These are phyloP conservation scores for Xylona heveae DNA, from an alignment of 495 filamentous ascomycete genomes.

Conservation along the genomic window DNA sequence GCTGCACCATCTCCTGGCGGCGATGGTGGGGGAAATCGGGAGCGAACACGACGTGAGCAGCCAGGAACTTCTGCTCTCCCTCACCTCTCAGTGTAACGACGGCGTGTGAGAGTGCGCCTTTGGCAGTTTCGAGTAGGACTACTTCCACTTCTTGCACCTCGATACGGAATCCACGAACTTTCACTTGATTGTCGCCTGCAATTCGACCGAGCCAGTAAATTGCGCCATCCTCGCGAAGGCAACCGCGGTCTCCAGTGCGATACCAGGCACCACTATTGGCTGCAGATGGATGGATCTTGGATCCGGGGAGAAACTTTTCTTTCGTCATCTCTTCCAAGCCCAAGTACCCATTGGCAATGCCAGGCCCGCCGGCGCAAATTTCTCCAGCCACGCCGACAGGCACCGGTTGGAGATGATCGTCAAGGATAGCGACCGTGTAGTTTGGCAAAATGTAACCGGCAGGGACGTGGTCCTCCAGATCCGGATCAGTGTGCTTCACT, in stretches of 20 bases:
- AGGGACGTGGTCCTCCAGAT: slow-evolving; percentile 7
- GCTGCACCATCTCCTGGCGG: too few relatives aligned
- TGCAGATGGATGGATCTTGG: too few relatives aligned
- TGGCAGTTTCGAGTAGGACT: too few relatives aligned
- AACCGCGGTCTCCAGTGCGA: slow-evolving; percentile 21
- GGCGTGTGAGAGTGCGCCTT: too few relatives aligned
- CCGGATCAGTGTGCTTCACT: slow-evolving; percentile 4
- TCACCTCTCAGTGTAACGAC: too few relatives aligned
- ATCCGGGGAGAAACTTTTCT: too few relatives aligned
- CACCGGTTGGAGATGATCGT: slow-evolving; percentile 16
- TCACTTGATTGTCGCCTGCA: slow-evolving; percentile 13
- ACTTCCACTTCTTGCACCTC: slow-evolving; percentile 5
- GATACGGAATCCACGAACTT: slow-evolving; percentile 5
- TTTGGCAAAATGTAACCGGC: slow-evolving; percentile 18
- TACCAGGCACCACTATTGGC: too few relatives aligned
- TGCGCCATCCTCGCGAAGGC: slow-evolving; percentile 15
- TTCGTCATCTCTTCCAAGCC: slow-evolving; percentile 12
- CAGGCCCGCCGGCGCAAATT: slow-evolving; percentile 20
- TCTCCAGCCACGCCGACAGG: slow-evolving; percentile 21
- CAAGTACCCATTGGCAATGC: slow-evolving; percentile 20
- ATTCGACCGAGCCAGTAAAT: slow-evolving; percentile 21
- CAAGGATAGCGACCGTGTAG: slow-evolving; percentile 21
- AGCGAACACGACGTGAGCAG: too few relatives aligned
- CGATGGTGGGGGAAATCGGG: too few relatives aligned
- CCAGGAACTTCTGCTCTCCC: too few relatives aligned